Evolutionary conservation across 2,329 filamentous ascomycete species (phyloP), one percentile per base, ranked within the genome.

Genomic region (Stachybotrys chartarum): DNA sequence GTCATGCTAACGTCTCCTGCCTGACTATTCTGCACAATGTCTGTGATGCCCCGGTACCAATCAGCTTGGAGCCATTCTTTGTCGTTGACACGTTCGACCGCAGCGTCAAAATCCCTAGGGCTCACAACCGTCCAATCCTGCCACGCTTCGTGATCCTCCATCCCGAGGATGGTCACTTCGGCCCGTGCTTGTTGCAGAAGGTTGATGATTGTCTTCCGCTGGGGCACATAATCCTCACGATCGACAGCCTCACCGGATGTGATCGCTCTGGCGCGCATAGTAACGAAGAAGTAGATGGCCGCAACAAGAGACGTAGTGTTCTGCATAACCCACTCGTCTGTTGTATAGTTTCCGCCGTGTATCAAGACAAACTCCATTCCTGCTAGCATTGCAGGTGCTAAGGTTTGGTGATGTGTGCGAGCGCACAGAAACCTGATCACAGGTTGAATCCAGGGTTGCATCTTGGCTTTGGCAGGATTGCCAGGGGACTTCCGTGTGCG

Each of bases 341-440:
- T 67, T 53, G 75, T 75, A 44, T 68, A 70, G 30, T 64, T 67
- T n/a, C 78, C 77, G 12, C 69, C 68, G 0, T 76, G 75, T 1
- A 69, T 66, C 11, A 77, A 62, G 51, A 83, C 78, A 17, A 75
- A 72, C 75, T 87, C 86, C 53, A 91, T 78, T 1, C 89, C 91
- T 0, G 89, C 86, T 51, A 90, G 82, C 0, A 95, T 80, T 54
- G 91, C 88, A 0, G 88, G 87, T 0, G 83, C 83, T 3, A 91
- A 79, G 5, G 75, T 77, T 7, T 81, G 78, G 1, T 84, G 82
- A 1, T 78, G 76, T 10, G 90, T 77, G 30, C 80, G 78, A 45
- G 78, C 78, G 67, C 87, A 73, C 11, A 95, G 70, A 56, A 79
- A 80, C 30, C 87, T 81, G 8, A 90, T 83, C 0, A 82, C 79